Evolutionary conservation across 78 protist genomes (phyloP).

Genomic region (Andalucia godoyi): DNA sequence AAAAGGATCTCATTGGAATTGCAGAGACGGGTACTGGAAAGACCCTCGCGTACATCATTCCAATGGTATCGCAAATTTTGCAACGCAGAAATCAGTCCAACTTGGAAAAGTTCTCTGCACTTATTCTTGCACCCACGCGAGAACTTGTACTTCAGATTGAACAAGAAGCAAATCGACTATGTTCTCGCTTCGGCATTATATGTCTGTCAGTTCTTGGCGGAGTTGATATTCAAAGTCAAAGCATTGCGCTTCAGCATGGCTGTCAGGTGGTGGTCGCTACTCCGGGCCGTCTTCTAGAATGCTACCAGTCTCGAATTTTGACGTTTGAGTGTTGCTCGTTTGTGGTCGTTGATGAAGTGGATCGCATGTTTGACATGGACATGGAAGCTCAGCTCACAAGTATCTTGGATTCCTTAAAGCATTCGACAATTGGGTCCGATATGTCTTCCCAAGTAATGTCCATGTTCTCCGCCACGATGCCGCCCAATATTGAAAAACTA

Average conservation of each 20-base stretch:
- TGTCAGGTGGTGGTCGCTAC: conserved; percentile 69
- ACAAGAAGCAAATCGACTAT: conserved; percentile 32
- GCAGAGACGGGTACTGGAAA: conserved; percentile 98
- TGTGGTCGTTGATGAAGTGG: conserved; percentile 85
- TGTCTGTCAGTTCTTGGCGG: conserved; percentile 73
- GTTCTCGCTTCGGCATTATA: conserved; percentile 28
- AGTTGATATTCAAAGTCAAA: conserved; percentile 42
- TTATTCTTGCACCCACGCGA: conserved; percentile 94
- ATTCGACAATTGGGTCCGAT: conserved; percentile 15
- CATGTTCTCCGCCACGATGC: conserved; percentile 86
- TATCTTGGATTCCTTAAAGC: conserved; percentile 59
- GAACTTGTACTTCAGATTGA: conserved; percentile 91
- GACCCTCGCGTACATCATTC: conserved; percentile 90
- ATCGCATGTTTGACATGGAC: conserved; percentile 72
- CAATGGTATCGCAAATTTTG: conserved; percentile 60
- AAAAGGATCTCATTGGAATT: conserved; percentile 49
- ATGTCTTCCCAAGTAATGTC: conserved; percentile 42
- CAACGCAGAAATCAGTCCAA: conserved; percentile 51
- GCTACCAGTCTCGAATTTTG: conserved; percentile 56
- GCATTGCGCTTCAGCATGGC: conserved; percentile 49
- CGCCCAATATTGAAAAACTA: conserved; percentile 58
- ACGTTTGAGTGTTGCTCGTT: conserved; percentile 78
- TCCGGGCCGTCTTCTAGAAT: conserved; percentile 78
- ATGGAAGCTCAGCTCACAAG: conserved; percentile 54
- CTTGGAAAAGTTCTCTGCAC: conserved; percentile 35